These are phyloP conservation scores for Macrophomina pseudophaseolina DNA, from an alignment of 2,329 filamentous ascomycete species.

Conservation along the genomic window DNA sequence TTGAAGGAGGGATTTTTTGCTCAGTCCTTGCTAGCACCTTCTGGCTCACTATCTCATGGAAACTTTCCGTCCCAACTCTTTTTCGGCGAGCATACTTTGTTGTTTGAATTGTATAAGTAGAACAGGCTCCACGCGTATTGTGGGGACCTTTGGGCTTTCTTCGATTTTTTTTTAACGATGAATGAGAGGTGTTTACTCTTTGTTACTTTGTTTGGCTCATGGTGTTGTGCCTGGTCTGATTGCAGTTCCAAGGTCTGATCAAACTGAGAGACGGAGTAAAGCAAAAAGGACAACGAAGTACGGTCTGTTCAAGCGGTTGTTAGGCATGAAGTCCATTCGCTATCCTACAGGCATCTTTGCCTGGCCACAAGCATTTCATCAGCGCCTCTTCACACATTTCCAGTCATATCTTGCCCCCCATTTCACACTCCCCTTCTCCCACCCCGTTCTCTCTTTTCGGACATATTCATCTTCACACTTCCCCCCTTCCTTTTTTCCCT, in stretches of 20 bases:
- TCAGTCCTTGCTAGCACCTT: not conserved
- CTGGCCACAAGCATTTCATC: no score
- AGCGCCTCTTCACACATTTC: no score
- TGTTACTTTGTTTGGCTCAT: not conserved
- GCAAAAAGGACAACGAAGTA: no score
- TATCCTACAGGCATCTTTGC: no score
- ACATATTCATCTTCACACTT: no score
- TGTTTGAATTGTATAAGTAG: conserved; percentile 10
- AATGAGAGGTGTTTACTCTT: not conserved
- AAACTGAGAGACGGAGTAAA: not conserved
- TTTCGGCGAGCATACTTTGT: not conserved
- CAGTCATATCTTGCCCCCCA: no score
- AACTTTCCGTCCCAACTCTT: not conserved
- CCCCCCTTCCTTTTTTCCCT: no score
- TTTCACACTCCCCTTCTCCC: no score
- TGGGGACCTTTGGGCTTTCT: not conserved
- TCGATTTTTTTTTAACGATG: not conserved
- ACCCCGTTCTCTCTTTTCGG: no score
- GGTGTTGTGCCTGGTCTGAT: not conserved
- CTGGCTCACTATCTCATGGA: not conserved
- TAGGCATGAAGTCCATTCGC: no score
- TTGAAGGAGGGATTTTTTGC: not conserved
- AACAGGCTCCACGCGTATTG: not conserved
- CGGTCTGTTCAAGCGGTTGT: no score
- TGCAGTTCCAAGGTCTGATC: not conserved